Conservation (phyloP, 1,139 yeast genomes). For the Sporopachydermia cereana region DNA sequence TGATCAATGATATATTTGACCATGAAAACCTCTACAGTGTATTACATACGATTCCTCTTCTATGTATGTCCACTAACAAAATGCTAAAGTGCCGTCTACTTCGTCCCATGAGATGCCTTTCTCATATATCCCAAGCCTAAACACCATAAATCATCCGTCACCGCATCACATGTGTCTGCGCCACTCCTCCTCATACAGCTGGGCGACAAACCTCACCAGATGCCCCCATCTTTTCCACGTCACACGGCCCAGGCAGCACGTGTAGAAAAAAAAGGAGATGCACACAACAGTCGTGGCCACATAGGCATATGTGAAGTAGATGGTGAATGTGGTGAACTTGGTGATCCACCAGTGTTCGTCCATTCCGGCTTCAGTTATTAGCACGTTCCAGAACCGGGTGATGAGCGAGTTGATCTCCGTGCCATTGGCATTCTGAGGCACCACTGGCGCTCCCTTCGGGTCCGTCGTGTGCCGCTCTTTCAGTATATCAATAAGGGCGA, state of each 20-base stretch:
- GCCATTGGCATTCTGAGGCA: neutral
- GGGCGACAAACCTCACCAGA: neutral
- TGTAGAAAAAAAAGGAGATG: neutral
- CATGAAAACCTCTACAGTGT: too few relatives aligned
- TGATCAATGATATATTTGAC: too few relatives aligned
- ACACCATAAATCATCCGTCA: too few relatives aligned
- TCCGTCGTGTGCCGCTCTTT: neutral
- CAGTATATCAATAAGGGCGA: neutral
- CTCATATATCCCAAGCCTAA: too few relatives aligned
- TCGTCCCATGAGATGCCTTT: too few relatives aligned
- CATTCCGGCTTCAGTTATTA: neutral
- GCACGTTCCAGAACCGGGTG: neutral
- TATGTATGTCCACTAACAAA: too few relatives aligned
- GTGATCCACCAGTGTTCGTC: constrained; percentile 2
- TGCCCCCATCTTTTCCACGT: constrained; percentile 3
- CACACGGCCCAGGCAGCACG: neutral
- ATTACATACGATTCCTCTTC: too few relatives aligned
- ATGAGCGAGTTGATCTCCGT: constrained; percentile 1
- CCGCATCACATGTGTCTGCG: neutral
- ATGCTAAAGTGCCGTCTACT: too few relatives aligned
- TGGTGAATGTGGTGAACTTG: neutral
- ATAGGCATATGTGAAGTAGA: constrained; percentile 3
- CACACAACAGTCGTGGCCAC: neutral
- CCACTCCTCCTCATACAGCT: constrained; percentile 5
- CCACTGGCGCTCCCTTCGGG: neutral